A percentile compares a stretch with the other conserved stretches of the same genome.
These are phyloP conservation scores for Teunomyces barrocoloradensis DNA, from an alignment of 805 yeast genomes.

Conservation along the genomic window DNA sequence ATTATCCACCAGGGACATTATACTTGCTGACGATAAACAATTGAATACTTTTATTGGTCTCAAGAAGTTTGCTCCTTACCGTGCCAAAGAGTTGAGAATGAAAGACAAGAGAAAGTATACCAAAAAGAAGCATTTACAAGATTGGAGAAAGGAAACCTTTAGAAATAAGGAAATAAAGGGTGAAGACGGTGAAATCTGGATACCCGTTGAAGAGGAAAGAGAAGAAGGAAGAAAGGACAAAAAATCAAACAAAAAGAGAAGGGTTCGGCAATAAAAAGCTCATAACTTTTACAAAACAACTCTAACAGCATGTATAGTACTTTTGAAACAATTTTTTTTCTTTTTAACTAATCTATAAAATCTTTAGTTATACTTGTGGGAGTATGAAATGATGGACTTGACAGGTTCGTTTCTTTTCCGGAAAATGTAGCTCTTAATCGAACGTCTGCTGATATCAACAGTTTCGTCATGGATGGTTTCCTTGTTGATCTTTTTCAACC, in stretches of 20 bases:
- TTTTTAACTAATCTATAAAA: background rate
- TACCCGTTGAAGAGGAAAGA: conserved; percentile 24
- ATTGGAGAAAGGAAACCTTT: conserved; percentile 88
- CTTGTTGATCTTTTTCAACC: conserved; percentile 17
- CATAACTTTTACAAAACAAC: too few relatives aligned
- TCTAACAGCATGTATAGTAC: too few relatives aligned
- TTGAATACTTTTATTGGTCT: conserved; percentile 83
- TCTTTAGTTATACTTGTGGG: conserved; percentile 32
- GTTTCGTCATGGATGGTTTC: conserved; percentile 6
- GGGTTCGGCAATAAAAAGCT: background rate
- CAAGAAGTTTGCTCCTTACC: conserved; percentile 91
- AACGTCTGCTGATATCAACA: conserved; percentile 12
- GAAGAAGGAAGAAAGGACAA: conserved; percentile 9
- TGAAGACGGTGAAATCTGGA: conserved; percentile 38
- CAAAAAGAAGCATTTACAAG: conserved; percentile 76
- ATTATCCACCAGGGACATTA: conserved; percentile 77
- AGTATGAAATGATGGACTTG: conserved; percentile 38
- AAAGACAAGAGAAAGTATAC: conserved; percentile 84
- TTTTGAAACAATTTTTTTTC: too few relatives aligned
- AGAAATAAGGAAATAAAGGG: conserved; percentile 48
- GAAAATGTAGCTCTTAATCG: conserved; percentile 23
- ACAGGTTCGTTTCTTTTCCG: conserved; percentile 30
- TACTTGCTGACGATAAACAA: conserved; percentile 83
- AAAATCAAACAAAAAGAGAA: conserved; percentile 2
- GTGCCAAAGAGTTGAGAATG: conserved; percentile 65